Evolutionary conservation across 2,329 filamentous ascomycete species (phyloP), one percentile per base, ranked within the genome.

Genomic region (Teratosphaeriaceae sp.): DNA sequence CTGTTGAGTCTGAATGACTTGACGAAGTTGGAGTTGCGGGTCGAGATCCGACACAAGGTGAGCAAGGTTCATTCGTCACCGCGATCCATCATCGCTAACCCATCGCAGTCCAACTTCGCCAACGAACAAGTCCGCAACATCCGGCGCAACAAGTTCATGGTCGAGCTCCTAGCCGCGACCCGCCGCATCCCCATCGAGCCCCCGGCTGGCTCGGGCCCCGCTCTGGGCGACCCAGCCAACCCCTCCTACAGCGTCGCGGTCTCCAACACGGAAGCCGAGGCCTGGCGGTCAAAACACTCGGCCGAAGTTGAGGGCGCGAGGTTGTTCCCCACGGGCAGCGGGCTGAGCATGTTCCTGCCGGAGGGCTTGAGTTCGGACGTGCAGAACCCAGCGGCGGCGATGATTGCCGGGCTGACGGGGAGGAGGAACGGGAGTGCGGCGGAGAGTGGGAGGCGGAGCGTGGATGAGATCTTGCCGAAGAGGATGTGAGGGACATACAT

Each of bases 61-160:
- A 42, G 46, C 20, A 21, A 34, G 11, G 19, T 8, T 39, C 7
- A 15, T 1, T 12, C 18, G 15, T 19, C 15, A 15, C 38, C 45
- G 15, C 42, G 26, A 19, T 22, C 39, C 5, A 42, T 12, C 16
- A 21, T 23, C 38, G n/a, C 21, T 43, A 45, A 47, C 46, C 21
- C 41, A 16, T 33, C 44, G 24, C 43, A 52, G 48, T 66, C 63
- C 49, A 71, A 71, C 49, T 69, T 68, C 65, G 64, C 67, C 24
- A 71, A 94, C 65, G 89, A 94, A 50, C 73, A 76, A 2, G 75
- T 95, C 22, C 85, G 88, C 30, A 80, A 82, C 15, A 76, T 81
- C 11, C 82, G 88, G 40, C 81, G 89, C 49, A 92, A 85, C 61
- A 95, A 94, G 66, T 96, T 96, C 69, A 94, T 96, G 80, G 94